Base-by-base conservation (phyloP, 2,329 filamentous ascomycete species). In the Xylaria hypoxylon region DNA sequence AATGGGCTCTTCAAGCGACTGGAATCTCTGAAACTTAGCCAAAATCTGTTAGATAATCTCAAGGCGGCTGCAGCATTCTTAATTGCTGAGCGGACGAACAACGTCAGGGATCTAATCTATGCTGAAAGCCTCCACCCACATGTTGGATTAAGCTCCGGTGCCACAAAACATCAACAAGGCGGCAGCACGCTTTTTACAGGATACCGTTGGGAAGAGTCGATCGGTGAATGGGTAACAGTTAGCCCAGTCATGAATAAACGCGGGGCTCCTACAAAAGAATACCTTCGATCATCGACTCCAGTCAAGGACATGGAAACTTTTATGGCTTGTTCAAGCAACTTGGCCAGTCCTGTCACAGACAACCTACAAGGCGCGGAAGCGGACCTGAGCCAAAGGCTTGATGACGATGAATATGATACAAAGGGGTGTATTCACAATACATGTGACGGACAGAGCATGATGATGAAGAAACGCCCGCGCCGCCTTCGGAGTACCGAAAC, bases 161-260 rank as follows among this genome's bases (percentile, higher is more conserved):
- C 57, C 42, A 59, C 42, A 17, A 62, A 33, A 22, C 57, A 44
- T 31, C 44, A 59, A 8, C 62, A 55, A 15, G 59, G 24, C 19
- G 42, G 24, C 15, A 48, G 42, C 50, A 65, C 70, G 8, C 70
- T 76, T 24, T 76, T 77, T 61, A 74, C 67, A 42, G 74, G 69
- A 73, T 86, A 80, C 75, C 76, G 82, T 35, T 87, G 85, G 85
- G 85, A 87, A 72, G 84, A 86, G 71, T 83, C 81, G 50, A 86
- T 87, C 72, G 81, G 83, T 40, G 85, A 87, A 74, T 88, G 85
- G 85, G 81, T 87, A 57, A 83, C 80, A 19, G 79, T 77, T 44
- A 86, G 83, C 50, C 85, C 85, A 31, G 75, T 72, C 57, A 53
- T 67, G 42, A 75, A 76, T 53, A 71, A 68, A 63, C 68, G 59